These are phyloP conservation scores for Cucurbita argyrosperma DNA, from an alignment of 306 rosid genomes.

Conservation along the genomic window DNA sequence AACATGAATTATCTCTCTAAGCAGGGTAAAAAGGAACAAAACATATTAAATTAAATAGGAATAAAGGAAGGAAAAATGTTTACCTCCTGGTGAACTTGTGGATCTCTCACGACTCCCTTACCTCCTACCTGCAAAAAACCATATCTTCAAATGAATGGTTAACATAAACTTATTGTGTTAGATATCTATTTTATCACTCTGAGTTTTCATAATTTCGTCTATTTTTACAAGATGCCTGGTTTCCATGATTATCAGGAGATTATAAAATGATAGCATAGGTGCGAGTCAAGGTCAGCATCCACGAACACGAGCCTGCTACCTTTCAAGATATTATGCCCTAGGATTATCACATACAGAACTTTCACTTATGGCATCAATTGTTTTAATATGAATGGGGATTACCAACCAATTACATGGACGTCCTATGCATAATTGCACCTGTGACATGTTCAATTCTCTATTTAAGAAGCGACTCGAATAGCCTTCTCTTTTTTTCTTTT, in stretches of 20 bases:
- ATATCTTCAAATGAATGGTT: neutral
- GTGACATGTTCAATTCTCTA: neutral
- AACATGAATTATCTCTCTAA: neutral
- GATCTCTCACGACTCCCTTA: conserved; percentile 43
- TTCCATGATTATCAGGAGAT: neutral
- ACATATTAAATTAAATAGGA: neutral
- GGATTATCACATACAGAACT: neutral
- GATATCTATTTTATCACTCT: neutral
- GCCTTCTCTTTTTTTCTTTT: neutral
- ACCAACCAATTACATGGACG: neutral
- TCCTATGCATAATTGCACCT: neutral
- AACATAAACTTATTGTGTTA: neutral
- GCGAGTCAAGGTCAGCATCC: neutral
- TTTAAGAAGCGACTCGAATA: neutral
- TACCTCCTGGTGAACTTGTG: conserved; percentile 38
- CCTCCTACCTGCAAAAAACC: conserved; percentile 32
- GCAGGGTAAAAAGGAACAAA: neutral
- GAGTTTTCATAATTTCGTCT: neutral
- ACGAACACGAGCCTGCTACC: neutral
- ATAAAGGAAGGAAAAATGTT: neutral
- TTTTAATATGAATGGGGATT: neutral
- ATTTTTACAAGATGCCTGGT: neutral
- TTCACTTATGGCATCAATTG: neutral
- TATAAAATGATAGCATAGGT: neutral
- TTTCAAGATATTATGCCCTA: neutral